These are phyloP conservation scores for Metarhizium guizhouense DNA, from an alignment of 2,329 filamentous ascomycete species.

Conservation along the genomic window DNA sequence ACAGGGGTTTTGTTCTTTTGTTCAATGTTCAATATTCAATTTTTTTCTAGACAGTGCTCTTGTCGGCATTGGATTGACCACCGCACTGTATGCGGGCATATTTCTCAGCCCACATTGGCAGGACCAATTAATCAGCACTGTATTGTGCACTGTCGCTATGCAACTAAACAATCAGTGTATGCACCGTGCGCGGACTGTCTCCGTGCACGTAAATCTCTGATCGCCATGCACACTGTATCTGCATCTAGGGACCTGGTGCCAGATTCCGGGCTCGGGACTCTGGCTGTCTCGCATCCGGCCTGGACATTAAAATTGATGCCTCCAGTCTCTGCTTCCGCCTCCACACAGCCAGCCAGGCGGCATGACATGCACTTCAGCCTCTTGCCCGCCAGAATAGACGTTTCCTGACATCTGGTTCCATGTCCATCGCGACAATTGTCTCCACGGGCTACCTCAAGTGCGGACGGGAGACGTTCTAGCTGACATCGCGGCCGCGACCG, in stretches of 20 bases:
- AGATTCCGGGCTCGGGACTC: background rate
- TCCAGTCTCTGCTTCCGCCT: background rate
- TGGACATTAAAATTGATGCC: background rate
- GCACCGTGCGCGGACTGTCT: background rate
- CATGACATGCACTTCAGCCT: background rate
- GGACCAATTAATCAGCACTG: background rate
- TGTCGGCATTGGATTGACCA: background rate
- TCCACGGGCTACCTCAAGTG: slow-evolving; percentile 16
- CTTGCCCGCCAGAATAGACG: background rate
- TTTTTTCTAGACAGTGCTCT: background rate
- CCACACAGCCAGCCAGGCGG: background rate
- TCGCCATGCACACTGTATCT: background rate
- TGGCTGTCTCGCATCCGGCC: slow-evolving; percentile 5
- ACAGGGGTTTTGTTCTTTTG: background rate
- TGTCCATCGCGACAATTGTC: slow-evolving; percentile 15
- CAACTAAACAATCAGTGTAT: background rate
- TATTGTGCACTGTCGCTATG: background rate
- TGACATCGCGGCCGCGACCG: background rate
- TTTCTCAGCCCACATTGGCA: background rate
- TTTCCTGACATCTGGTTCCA: background rate
- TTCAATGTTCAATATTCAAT: background rate
- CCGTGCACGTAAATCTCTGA: background rate
- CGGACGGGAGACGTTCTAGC: slow-evolving; percentile 10
- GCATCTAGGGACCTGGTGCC: background rate
- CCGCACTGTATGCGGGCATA: background rate